Percentiles rank a stretch among this genome's conserved stretches.
Evolutionary conservation across 148 eudicot species (phyloP).

Genomic region (Chenopodium quinoa): DNA sequence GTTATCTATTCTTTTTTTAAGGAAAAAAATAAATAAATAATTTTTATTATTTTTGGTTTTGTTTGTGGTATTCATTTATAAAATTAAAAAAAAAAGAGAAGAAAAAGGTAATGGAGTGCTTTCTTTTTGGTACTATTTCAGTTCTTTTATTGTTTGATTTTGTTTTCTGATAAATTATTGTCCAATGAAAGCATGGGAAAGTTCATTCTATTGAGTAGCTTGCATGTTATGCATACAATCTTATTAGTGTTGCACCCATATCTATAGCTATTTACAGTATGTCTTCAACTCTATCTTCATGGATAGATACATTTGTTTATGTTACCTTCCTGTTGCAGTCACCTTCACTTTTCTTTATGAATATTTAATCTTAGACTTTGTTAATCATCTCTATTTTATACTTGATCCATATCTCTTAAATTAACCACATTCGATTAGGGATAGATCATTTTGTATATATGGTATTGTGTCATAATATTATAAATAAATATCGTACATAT

Average conservation of each 20-base stretch:
- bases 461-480: no score
- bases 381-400: background rate
- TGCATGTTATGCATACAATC: slow-evolving; percentile 24
- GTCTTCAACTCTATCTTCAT: background rate
- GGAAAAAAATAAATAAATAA: background rate
- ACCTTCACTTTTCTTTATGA: background rate
- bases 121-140: background rate
- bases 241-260: slow-evolving; percentile 4
- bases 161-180: slow-evolving; percentile 16
- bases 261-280: background rate
- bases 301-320: background rate
- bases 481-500: no score
- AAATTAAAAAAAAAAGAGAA: background rate
- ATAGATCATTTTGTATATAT: no score
- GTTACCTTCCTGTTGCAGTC: slow-evolving; percentile 14
- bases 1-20: slow-evolving; percentile 30
- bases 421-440: background rate
- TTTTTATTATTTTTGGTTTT: background rate
- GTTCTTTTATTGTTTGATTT: background rate
- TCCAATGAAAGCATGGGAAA: slow-evolving; percentile 29
- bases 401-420: background rate
- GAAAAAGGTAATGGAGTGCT: slow-evolving; percentile 3
- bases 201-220: slow-evolving; percentile 32
- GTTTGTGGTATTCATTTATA: no score
- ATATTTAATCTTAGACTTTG: background rate